Conservation (phyloP, 2,329 filamentous ascomycete species). For the Pezicula radicicola region DNA sequence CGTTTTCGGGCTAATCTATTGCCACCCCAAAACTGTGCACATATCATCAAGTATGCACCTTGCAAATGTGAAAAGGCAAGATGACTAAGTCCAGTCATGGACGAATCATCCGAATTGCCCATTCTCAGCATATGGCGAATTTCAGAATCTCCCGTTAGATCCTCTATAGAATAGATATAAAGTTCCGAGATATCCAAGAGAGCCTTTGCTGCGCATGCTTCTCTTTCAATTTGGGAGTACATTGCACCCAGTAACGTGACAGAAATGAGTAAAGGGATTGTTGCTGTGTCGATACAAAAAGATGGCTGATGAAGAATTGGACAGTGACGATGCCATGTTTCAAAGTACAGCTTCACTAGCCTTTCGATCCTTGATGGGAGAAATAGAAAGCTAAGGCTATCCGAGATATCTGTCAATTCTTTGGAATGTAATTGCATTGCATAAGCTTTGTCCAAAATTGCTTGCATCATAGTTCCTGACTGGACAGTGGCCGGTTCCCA, state of each 20-base stretch:
- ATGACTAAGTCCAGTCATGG: conserved; percentile 29
- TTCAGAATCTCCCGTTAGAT: conserved; percentile 37
- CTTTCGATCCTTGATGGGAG: conserved; percentile 37
- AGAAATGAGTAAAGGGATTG: conserved; percentile 35
- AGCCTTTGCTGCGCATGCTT: conserved; percentile 33
- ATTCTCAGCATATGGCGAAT: conserved; percentile 31
- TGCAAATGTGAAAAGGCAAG: conserved; percentile 36
- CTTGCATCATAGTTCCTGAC: conserved; percentile 35
- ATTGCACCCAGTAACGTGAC: conserved; percentile 41
- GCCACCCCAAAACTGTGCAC: conserved; percentile 42
- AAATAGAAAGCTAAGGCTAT: conserved; percentile 35
- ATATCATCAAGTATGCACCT: conserved; percentile 37
- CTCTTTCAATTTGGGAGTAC: conserved; percentile 37
- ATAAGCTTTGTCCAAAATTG: conserved; percentile 35
- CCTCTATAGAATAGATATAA: conserved; percentile 37
- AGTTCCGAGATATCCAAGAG: conserved; percentile 40
- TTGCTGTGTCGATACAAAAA: conserved; percentile 34
- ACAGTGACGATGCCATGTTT: conserved; percentile 41
- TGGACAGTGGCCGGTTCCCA: conserved; percentile 35
- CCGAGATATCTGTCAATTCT: conserved; percentile 35
- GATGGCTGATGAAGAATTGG: conserved; percentile 38
- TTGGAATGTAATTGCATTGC: conserved; percentile 33
- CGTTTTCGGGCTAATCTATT: conserved; percentile 33
- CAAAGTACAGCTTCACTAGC: conserved; percentile 39
- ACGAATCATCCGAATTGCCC: conserved; percentile 13